Conservation (phyloP, 2,329 filamentous ascomycete species). For the Cercospora sesami region DNA sequence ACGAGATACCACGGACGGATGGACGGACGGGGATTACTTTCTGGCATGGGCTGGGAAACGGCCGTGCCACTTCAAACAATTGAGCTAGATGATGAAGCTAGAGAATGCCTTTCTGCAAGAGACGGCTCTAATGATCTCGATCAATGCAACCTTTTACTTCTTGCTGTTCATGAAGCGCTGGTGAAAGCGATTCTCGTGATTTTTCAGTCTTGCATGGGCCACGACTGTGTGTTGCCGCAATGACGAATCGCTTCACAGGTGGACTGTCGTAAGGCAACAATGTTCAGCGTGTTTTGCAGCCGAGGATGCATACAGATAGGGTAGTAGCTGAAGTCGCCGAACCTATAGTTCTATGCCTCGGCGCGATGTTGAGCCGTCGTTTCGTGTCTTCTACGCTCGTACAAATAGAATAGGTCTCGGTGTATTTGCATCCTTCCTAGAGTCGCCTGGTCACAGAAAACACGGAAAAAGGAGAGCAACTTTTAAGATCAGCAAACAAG, state of each 20-base stretch:
- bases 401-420: neutral
- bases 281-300: too few species aligned
- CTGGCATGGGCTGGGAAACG: neutral
- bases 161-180: neutral
- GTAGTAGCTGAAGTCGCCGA: too few species aligned
- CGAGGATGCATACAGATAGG: too few species aligned
- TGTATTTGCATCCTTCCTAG: too few species aligned
- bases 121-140: neutral
- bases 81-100: neutral
- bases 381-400: neutral
- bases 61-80: neutral
- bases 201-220: too few species aligned
- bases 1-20: conserved; percentile 2
- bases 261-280: too few species aligned
- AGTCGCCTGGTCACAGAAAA: neutral
- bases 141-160: neutral
- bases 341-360: neutral
- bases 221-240: too few species aligned
- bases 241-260: too few species aligned
- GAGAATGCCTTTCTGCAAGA: neutral
- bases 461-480: too few species aligned
- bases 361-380: neutral
- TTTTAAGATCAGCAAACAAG: too few species aligned
- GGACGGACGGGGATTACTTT: neutral
- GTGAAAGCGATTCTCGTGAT: too few species aligned